Evolutionary conservation across 2,329 filamentous ascomycete species (phyloP).

Genomic region (Hypocrella siamensis): DNA sequence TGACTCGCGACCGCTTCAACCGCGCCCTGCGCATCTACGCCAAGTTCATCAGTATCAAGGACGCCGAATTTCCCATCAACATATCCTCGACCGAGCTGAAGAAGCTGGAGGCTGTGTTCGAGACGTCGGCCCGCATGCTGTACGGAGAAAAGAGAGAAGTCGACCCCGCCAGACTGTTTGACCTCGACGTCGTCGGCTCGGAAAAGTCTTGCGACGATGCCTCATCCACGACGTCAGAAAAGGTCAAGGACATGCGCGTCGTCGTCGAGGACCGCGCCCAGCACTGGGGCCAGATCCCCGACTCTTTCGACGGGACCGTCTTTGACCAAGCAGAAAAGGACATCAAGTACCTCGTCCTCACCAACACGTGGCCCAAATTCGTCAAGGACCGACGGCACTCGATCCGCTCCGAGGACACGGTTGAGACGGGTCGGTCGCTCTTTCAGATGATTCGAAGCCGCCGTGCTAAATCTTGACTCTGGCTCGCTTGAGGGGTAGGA

Average conservation of each 20-base stretch:
- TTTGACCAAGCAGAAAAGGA: conserved; percentile 42
- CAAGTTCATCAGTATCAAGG: conserved; percentile 39
- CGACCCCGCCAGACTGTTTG: conserved; percentile 22
- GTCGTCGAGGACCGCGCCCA: conserved; percentile 1
- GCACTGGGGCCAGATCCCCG: conserved; percentile 26
- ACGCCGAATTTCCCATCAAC: conserved; percentile 50
- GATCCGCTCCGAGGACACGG: conserved; percentile 6
- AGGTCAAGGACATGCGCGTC: background rate
- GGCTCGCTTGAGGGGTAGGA: no score
- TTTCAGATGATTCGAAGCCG: conserved; percentile 2
- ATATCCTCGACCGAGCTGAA: conserved; percentile 36
- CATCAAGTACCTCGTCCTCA: conserved; percentile 50
- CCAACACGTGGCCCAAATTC: conserved; percentile 51
- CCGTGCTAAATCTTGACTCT: background rate
- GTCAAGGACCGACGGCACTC: conserved; percentile 20
- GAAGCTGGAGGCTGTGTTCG: conserved; percentile 37
- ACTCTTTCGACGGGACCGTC: conserved; percentile 29
- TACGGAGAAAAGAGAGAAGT: conserved; percentile 19
- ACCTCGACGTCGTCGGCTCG: conserved; percentile 4
- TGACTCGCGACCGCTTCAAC: conserved; percentile 31
- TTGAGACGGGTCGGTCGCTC: conserved; percentile 4
- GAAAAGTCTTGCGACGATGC: background rate
- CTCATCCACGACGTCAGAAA: background rate
- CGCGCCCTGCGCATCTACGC: conserved; percentile 44
- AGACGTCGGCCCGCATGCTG: conserved; percentile 27